phyloP scores from a whole-genome alignment of 805 yeast genomes.

The Candida sithepensis region DNA sequence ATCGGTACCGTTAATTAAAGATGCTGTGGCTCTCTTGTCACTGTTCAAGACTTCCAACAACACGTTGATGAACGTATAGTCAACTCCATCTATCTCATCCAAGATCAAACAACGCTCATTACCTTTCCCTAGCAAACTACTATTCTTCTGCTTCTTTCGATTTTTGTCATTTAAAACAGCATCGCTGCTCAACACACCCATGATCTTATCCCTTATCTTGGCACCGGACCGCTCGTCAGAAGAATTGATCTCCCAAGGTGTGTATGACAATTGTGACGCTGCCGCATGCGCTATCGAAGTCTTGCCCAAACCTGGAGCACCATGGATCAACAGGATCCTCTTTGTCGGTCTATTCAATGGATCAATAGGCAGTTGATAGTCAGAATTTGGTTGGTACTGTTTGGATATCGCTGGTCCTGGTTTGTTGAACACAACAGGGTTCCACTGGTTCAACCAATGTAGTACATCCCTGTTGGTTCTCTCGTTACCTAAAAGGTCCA shows the following conservation, averaged over 20 bases:
- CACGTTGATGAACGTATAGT: slow-evolving; percentile 56
- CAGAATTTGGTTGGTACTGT: slow-evolving; percentile 1
- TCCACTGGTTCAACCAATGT: slow-evolving; percentile 68
- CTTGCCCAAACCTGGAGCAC: slow-evolving; percentile 94
- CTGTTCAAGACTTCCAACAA: slow-evolving; percentile 53
- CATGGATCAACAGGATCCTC: slow-evolving; percentile 72
- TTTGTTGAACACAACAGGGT: slow-evolving; percentile 50
- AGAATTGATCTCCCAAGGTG: slow-evolving; percentile 82
- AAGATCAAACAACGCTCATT: slow-evolving; percentile 79
- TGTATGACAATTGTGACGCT: slow-evolving; percentile 78
- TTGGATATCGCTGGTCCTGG: slow-evolving; percentile 18
- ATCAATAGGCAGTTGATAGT: slow-evolving; percentile 31
- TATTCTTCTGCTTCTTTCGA: background rate
- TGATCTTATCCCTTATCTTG: slow-evolving; percentile 48
- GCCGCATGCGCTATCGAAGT: slow-evolving; percentile 84
- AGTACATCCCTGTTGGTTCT: slow-evolving; percentile 54
- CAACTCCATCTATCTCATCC: slow-evolving; percentile 89
- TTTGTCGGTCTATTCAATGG: slow-evolving; percentile 56
- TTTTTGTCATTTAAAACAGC: slow-evolving; percentile 29
- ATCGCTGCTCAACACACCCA: slow-evolving; percentile 50
- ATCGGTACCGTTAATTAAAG: slow-evolving; percentile 21
- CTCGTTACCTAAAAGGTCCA: slow-evolving; percentile 71
- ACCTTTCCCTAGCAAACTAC: slow-evolving; percentile 34
- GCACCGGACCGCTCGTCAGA: slow-evolving; percentile 67
- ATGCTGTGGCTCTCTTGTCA: slow-evolving; percentile 52